Evolutionary conservation across 1,284 basidiomycete genomes (phyloP).

Genomic region (Gomphus bonarii): DNA sequence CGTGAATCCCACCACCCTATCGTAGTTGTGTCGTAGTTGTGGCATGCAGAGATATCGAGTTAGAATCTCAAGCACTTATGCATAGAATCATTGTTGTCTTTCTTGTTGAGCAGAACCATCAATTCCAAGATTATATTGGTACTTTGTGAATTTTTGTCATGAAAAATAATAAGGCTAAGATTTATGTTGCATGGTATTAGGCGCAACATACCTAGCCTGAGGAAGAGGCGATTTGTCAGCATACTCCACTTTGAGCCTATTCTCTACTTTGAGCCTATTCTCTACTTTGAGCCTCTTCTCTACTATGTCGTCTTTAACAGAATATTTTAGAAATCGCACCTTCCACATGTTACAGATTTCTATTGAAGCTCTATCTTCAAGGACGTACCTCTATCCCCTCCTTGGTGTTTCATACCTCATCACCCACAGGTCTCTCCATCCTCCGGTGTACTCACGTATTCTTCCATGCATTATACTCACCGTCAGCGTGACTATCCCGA

Average conservation of each 20-base stretch:
- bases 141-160: no score
- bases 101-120: no score
- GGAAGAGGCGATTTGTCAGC: no score
- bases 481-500: slow-evolving; percentile 30
- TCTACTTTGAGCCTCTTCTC: not conserved
- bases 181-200: no score
- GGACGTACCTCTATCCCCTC: slow-evolving; percentile 15
- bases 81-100: no score
- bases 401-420: slow-evolving; percentile 14
- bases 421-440: slow-evolving; percentile 13
- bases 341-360: not conserved
- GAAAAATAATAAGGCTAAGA: no score
- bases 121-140: no score
- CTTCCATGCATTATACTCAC: slow-evolving; percentile 19
- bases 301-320: not conserved
- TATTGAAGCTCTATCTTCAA: slow-evolving; percentile 10
- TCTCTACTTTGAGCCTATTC: not conserved
- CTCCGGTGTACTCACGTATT: slow-evolving; percentile 13
- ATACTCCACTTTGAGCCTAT: not conserved
- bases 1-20: no score
- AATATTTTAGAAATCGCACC: not conserved
- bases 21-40: no score
- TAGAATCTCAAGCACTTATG: no score
- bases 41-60: no score
- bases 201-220: no score